Conservation (phyloP, 2,329 filamentous ascomycete genomes). For the Ophiosphaerella narmari region DNA sequence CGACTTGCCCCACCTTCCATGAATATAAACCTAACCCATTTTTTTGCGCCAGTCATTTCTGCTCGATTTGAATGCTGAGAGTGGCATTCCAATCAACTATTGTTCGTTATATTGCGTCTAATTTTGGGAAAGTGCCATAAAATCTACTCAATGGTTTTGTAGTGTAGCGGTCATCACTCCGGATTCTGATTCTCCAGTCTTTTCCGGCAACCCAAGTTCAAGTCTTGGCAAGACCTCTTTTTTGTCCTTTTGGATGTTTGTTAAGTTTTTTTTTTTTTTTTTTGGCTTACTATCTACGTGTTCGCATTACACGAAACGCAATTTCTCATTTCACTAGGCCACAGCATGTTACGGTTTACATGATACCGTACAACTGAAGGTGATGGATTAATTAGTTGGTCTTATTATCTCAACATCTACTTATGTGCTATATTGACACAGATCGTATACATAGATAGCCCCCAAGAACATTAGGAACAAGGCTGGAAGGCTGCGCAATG, state of each 20-base stretch:
- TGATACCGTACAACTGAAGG: too few species aligned
- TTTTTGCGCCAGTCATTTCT: too few species aligned
- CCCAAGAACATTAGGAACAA: conserved; percentile 6
- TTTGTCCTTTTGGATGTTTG: too few species aligned
- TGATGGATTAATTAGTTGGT: too few species aligned
- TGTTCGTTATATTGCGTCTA: background rate
- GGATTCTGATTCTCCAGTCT: conserved; percentile 27
- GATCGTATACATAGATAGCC: background rate
- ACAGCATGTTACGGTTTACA: background rate
- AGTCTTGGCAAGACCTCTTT: conserved; percentile 26
- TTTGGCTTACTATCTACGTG: background rate
- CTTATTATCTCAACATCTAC: too few species aligned
- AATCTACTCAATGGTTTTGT: conserved; percentile 12
- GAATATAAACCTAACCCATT: too few species aligned
- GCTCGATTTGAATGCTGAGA: too few species aligned
- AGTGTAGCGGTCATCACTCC: conserved; percentile 35
- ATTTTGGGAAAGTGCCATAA: background rate
- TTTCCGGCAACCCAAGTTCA: conserved; percentile 33
- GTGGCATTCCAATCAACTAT: too few species aligned
- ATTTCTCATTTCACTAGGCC: too few species aligned
- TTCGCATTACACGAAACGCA: too few species aligned
- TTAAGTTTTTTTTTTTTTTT: background rate
- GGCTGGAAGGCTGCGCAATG: conserved; percentile 32
- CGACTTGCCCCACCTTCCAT: background rate
- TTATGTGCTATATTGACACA: too few species aligned